phyloP scores from a whole-genome alignment of 148 eudicot species.

The Amaranthus cruentus region DNA sequence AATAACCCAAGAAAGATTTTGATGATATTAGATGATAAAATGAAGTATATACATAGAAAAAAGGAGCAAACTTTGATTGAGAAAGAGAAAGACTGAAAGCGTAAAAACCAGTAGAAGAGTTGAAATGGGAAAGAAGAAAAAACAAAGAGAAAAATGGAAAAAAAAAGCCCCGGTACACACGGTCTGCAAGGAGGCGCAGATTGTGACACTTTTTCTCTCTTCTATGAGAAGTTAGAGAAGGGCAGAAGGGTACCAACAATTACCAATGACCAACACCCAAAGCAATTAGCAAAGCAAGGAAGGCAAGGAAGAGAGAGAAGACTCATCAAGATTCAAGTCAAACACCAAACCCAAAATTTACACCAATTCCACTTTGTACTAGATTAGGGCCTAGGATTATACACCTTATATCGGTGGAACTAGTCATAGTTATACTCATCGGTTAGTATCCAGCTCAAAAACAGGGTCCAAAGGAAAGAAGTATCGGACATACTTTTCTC shows the following conservation, averaged over 20 bases:
- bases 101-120: background rate
- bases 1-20: constrained; percentile 12
- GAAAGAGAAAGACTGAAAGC: background rate
- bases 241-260: too few relatives aligned
- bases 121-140: background rate
- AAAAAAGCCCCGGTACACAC: constrained; percentile 16
- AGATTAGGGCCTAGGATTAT: too few relatives aligned
- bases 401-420: too few relatives aligned
- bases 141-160: background rate
- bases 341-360: constrained; percentile 16
- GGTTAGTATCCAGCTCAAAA: too few relatives aligned
- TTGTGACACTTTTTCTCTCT: background rate
- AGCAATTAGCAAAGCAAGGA: background rate
- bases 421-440: too few relatives aligned
- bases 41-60: background rate
- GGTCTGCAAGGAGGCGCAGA: constrained; percentile 7
- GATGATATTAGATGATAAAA: constrained; percentile 10
- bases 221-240: background rate
- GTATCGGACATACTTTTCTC: too few relatives aligned
- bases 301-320: background rate
- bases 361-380: constrained; percentile 2
- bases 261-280: background rate
- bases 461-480: too few relatives aligned
- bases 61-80: constrained; percentile 17
- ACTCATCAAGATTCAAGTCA: constrained; percentile 8